phyloP scores from a whole-genome alignment of 306 rosid genomes.

The Fragaria vesca region DNA sequence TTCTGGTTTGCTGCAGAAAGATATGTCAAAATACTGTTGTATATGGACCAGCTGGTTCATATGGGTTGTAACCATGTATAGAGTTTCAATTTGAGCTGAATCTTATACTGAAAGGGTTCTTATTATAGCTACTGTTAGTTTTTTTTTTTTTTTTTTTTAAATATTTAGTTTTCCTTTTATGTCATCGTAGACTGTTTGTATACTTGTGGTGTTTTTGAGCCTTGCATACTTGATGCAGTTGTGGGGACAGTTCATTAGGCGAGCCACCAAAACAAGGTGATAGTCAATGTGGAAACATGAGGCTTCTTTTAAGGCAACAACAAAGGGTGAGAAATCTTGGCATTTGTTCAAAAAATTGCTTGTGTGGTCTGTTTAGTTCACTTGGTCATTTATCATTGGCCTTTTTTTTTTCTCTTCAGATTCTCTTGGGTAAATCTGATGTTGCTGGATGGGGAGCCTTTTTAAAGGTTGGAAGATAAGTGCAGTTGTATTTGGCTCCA shows the following conservation, averaged over 20 bases:
- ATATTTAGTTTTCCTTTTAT: background rate
- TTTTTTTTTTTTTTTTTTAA: no score
- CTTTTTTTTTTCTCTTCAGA: constrained; percentile 43
- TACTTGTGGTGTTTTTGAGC: constrained; percentile 13
- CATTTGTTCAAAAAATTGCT: constrained; percentile 6
- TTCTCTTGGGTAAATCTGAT: constrained; percentile 90
- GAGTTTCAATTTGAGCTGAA: background rate
- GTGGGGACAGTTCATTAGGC: constrained; percentile 84
- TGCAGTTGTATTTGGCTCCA: constrained; percentile 15
- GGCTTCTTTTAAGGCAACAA: constrained; percentile 93
- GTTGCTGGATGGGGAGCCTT: constrained; percentile 99
- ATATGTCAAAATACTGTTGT: background rate
- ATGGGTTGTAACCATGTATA: background rate
- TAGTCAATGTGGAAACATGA: constrained; percentile 96
- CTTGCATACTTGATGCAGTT: constrained; percentile 47
- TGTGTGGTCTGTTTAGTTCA: constrained; percentile 14
- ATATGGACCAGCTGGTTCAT: constrained; percentile 1
- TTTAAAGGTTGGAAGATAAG: constrained; percentile 60
- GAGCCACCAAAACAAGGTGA: constrained; percentile 92
- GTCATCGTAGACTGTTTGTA: constrained; percentile 5
- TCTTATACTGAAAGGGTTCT: background rate
- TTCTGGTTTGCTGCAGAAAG: background rate
- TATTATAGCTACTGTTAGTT: no score
- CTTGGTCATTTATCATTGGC: constrained; percentile 21
- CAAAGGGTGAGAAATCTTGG: constrained; percentile 69